Percentiles rank a stretch among this genome's conserved stretches.
Conservation (phyloP, 257 asterid species). For the Solanum pinnatisectum region DNA sequence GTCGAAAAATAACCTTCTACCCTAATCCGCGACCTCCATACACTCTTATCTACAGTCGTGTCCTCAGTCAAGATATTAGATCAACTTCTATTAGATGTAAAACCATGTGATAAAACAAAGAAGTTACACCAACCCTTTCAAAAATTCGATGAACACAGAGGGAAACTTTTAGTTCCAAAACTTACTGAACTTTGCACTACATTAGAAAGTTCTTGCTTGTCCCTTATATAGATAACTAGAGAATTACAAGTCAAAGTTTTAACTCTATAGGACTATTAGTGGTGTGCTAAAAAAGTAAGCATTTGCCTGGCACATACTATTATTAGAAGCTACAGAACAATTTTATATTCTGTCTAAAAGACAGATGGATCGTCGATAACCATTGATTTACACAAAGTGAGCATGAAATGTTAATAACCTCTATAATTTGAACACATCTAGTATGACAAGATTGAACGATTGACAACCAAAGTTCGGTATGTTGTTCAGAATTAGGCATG, state of each 20-base stretch:
- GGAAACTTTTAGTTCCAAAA: slow-evolving; percentile 3
- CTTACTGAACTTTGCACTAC: neutral
- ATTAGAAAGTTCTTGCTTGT: slow-evolving; percentile 10
- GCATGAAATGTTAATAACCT: neutral
- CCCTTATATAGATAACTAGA: neutral
- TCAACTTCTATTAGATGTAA: neutral
- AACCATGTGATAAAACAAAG: neutral
- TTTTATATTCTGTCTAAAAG: neutral
- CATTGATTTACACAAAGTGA: neutral
- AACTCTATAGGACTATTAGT: slow-evolving; percentile 1
- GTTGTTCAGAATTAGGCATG: neutral
- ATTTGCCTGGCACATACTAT: neutral
- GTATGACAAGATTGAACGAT: neutral
- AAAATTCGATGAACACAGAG: slow-evolving; percentile 15
- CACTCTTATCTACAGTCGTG: neutral
- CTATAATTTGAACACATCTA: neutral
- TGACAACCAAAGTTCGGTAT: neutral
- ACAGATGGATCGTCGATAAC: neutral
- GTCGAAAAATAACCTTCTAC: neutral
- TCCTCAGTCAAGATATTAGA: neutral
- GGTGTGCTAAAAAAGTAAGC: neutral
- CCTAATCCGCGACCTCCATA: neutral
- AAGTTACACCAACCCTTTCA: neutral
- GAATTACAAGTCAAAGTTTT: slow-evolving; percentile 32
- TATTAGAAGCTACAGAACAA: neutral